Base-by-base conservation (phyloP, 2,329 filamentous ascomycete genomes). In the Alternaria arbusti region DNA sequence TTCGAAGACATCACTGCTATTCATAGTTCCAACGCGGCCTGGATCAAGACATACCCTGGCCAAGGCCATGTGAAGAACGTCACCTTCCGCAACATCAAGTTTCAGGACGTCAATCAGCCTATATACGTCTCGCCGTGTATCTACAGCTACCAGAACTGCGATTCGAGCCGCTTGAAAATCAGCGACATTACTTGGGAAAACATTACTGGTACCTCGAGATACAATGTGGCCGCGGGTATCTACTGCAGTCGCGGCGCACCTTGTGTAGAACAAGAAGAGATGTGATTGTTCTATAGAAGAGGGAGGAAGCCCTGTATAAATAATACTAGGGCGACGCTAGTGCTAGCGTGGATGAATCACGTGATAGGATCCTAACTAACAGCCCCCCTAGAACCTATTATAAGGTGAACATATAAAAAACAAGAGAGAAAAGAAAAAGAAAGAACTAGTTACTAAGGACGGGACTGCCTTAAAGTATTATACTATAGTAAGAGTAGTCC, bases 41-140 rank as follows among this genome's bases (percentile, higher is more conserved):
- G 73, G 73, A 75, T 75, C 47, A 75, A 75, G 17, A 74, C 73
- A 2, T 75, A 75, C 23, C 73, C 79, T 8, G 82, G 81, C 9
- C 70, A 72, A 20, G 82, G 82, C 25, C 76, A 79, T 69, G 82
- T 84, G 5, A 72, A 71, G 15, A 84, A 84, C 68, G 73, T 84
- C 23, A 84, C 82, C 1, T 84, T 84, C 68, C 73, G 78, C 64
- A 82, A 84, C 74, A 68, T 74, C 46, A 57, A 67, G 7, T 69
- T 75, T 49, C 47, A 64, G 6, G 69, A 72, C 40, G 82, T 85
- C 64, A 83, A 85, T 70, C 83, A 85, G 71, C 83, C 83, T 12
- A 84, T 85, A 66, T 84, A 85, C 70, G 77, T 85, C 12, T 82
- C 81, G 5, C 76, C 80, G 0, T 85, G 83, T 66, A 85, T 84